phyloP scores from a whole-genome alignment of 2,329 filamentous ascomycete species.

The Aspergillus felis region DNA sequence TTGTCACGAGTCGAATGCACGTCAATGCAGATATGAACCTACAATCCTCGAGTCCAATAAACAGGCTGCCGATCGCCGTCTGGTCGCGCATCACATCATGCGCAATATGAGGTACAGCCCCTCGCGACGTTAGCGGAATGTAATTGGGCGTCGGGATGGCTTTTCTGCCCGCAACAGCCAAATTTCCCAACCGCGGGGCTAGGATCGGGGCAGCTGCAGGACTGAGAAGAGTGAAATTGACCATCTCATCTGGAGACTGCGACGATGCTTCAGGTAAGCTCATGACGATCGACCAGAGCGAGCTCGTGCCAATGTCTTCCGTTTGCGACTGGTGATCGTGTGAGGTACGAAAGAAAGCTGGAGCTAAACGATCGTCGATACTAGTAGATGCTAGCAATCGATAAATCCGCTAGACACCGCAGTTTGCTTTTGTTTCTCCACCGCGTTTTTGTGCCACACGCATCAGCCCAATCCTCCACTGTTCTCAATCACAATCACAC shows the following conservation, averaged over 20 bases:
- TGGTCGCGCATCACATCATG: conserved; percentile 72
- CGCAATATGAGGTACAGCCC: conserved; percentile 80
- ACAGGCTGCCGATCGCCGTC: conserved; percentile 64
- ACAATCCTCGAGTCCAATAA: conserved; percentile 92
- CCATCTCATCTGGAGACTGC: conserved; percentile 29
- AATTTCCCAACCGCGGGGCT: conserved; percentile 61
- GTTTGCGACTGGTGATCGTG: conserved; percentile 11
- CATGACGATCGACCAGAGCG: conserved; percentile 21
- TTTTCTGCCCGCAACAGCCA: conserved; percentile 60
- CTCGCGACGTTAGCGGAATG: conserved; percentile 75
- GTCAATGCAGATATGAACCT: conserved; percentile 36
- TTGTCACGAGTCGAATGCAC: neutral
- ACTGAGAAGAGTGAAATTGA: conserved; percentile 35
- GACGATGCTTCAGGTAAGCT: conserved; percentile 17
- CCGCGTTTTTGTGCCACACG: neutral
- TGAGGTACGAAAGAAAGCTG: conserved; percentile 14
- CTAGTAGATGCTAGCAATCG: neutral
- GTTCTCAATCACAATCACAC: neutral
- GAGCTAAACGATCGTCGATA: neutral
- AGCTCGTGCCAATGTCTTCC: conserved; percentile 3
- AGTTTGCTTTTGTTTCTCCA: neutral
- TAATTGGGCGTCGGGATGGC: conserved; percentile 80
- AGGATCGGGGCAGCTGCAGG: conserved; percentile 29
- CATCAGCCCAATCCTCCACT: neutral
- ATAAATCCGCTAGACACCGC: neutral